Base-by-base conservation (phyloP, 768 basidiomycete species). In the Hericium alpestre region DNA sequence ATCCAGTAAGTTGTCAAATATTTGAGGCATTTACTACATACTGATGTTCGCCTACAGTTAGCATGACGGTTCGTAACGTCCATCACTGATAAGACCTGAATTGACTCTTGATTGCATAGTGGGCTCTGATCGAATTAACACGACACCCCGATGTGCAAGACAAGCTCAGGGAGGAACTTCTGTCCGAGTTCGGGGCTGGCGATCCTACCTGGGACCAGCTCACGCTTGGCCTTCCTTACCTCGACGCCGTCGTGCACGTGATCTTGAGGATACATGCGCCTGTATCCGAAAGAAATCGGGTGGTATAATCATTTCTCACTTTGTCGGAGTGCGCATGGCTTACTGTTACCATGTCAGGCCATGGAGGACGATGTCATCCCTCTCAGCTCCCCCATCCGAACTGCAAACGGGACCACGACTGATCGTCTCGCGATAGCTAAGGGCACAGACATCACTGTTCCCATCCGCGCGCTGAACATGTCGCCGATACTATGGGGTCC, bases 141-240 rank as follows among this genome's bases (percentile, higher is more conserved):
- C 43, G 43, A 8, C 43, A 46, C 16, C 43, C n/a, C 9, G 16
- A 46, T 15, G 20, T 18, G 13, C 83, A 84, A 64, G 60, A 66
- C 9, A 76, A 72, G 49, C 66, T 84, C 11, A 75, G 81, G 46
- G 67, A 74, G 9, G 82, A 85, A 55, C 69, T 85, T 22, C 49
- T 38, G 9, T 60, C 69, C 4, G 63, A 69, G 18, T 75, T 76
- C 51, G 66, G 72, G 1, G 67, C 63, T 16, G 55, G 58, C 5
- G 81, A 84, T 62, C 80, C 81, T 16, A 76, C 74, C 0, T 82
- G 76, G 66, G 80, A 82, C 39, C 77, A 81, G 56, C 71, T 84
- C 5, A 72, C 69, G 2, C 73, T 73, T 10, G 70, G 39, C 13
- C 78, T 0, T 70, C 79, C 43, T 10, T 46, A 46, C 43, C 43